Evolutionary conservation across 129 eudicot species (phyloP).

Genomic region (Daucus carota): DNA sequence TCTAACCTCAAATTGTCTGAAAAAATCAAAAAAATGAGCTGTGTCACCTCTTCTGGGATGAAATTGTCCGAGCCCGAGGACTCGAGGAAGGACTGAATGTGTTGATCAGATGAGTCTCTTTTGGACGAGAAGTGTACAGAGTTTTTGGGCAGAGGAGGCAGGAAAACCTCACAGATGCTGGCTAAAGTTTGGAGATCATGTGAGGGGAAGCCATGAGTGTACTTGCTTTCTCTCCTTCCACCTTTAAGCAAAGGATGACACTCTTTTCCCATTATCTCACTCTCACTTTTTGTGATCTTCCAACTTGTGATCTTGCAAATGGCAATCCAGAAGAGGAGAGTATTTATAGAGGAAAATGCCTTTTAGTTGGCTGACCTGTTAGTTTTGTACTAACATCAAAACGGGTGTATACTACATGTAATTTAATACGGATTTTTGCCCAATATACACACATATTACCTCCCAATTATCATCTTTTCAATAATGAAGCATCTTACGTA

Average conservation of each 20-base stretch:
- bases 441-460: no score
- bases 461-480: no score
- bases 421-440: no score
- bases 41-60: conserved; percentile 66
- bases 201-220: conserved; percentile 37
- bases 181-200: conserved; percentile 42
- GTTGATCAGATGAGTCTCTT: conserved; percentile 17
- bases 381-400: neutral
- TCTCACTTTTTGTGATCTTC: neutral
- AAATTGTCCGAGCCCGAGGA: conserved; percentile 57
- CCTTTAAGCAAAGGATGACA: conserved; percentile 54
- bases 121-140: conserved; percentile 8
- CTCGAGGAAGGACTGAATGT: conserved; percentile 30
- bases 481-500: no score
- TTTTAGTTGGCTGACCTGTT: neutral
- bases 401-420: neutral
- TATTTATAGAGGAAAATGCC: neutral
- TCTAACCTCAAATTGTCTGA: neutral
- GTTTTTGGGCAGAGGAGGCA: conserved; percentile 40
- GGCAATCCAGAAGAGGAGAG: neutral
- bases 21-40: neutral
- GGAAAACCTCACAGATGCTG: conserved; percentile 52
- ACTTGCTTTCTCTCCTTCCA: conserved; percentile 33
- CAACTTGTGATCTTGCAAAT: neutral
- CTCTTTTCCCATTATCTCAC: conserved; percentile 12